Conservation (phyloP, 768 basidiomycete genomes). For the Sarcomyxa edulis region DNA sequence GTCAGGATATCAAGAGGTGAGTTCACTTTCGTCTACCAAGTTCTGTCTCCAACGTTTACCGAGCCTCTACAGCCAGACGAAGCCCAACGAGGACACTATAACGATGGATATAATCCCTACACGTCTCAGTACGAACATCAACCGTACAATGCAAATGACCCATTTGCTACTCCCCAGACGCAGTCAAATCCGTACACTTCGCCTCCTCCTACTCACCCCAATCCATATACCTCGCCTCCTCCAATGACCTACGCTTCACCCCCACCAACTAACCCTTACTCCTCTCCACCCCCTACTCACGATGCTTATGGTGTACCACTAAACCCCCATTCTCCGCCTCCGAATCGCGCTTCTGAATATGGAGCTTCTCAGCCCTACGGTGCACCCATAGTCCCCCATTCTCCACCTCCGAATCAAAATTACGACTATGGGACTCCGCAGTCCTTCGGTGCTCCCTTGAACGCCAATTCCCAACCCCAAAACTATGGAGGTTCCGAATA, state of each 20-base stretch:
- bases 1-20: too few species aligned
- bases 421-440: too few species aligned
- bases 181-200: constrained; percentile 17
- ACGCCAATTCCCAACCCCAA: constrained; percentile 6
- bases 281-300: constrained; percentile 17
- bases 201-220: constrained; percentile 17
- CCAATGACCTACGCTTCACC: constrained; percentile 9
- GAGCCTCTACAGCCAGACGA: constrained; percentile 48
- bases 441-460: constrained; percentile 7
- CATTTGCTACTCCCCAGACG: constrained; percentile 9
- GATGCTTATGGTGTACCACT: constrained; percentile 11
- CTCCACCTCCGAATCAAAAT: constrained; percentile 10
- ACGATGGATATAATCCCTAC: constrained; percentile 61
- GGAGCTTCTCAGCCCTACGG: too few species aligned
- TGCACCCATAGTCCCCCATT: constrained; percentile 2
- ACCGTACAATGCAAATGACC: constrained; percentile 21
- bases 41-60: constrained; percentile 2
- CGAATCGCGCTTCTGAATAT: too few species aligned
- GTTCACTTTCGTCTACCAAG: background rate
- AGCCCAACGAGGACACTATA: constrained; percentile 56
- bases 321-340: constrained; percentile 7
- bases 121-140: constrained; percentile 20
- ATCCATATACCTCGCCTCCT: constrained; percentile 4
- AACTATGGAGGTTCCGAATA: too few species aligned
- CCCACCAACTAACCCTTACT: constrained; percentile 16